These are phyloP conservation scores for Arabidopsis arenosa DNA, from an alignment of 345 rosid species.

Conservation along the genomic window DNA sequence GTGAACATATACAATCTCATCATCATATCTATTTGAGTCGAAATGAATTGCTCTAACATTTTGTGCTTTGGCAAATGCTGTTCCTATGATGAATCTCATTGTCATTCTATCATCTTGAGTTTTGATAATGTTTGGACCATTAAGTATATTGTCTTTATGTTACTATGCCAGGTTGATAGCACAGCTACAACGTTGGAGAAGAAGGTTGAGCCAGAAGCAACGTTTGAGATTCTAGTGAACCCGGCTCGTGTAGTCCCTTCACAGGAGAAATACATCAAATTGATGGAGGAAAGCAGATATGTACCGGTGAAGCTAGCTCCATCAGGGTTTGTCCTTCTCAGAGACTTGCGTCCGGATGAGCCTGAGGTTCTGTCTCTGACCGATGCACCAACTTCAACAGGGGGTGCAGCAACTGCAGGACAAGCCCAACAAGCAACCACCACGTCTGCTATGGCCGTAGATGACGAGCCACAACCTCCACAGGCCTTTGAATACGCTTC, in stretches of 20 bases:
- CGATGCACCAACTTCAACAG: conserved; percentile 71
- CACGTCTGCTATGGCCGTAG: conserved; percentile 82
- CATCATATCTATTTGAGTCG: background rate
- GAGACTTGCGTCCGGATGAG: conserved; percentile 74
- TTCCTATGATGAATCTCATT: background rate
- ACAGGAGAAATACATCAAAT: conserved; percentile 80
- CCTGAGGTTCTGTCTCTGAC: conserved; percentile 87
- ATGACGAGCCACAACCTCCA: conserved; percentile 93
- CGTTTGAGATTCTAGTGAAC: conserved; percentile 74
- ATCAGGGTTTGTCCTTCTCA: conserved; percentile 90
- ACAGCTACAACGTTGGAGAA: conserved; percentile 67
- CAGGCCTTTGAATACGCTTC: conserved; percentile 80
- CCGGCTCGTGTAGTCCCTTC: conserved; percentile 93
- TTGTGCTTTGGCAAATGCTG: background rate
- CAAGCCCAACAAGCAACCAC: conserved; percentile 51
- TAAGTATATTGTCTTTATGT: conserved; percentile 1
- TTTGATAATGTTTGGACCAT: conserved; percentile 7
- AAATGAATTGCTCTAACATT: background rate
- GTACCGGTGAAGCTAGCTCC: conserved; percentile 80
- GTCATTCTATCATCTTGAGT: background rate
- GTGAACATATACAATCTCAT: background rate
- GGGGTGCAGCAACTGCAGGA: conserved; percentile 59
- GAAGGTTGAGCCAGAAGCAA: conserved; percentile 84
- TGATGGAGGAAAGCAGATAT: conserved; percentile 81
- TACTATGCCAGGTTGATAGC: conserved; percentile 64